Evolutionary conservation across 139 green algal species (phyloP), one percentile per base, ranked within the genome.

Genomic region (Chlorella vulgaris): DNA sequence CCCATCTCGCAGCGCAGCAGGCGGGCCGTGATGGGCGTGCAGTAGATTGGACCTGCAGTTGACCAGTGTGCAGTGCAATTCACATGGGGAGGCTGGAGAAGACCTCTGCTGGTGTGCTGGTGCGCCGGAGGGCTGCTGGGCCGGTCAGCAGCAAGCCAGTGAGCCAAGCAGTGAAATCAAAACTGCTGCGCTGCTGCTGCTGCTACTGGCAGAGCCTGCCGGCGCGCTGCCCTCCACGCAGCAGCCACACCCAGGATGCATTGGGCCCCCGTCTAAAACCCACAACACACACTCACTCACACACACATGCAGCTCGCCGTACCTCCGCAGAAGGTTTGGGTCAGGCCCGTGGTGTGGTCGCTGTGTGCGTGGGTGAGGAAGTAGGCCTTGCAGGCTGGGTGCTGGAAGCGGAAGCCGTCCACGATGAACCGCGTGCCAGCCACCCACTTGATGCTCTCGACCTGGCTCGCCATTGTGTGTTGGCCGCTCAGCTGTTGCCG

Each of bases 291-390:
- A n/a, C n/a, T n/a, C n/a, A n/a, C 10, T 58, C 47, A 58, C 10
- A 24, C 47, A 15, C 10, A 24, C 47, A 58, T 24, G 15, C 10
- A 10, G 47, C 13, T 58, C 47, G 15, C 2, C 55, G 4, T 28
- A 80, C 89, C 87, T 22, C 60, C 74, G 29, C 36, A 42, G 43
- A 92, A 95, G 50, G 33, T 33, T 26, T 79, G 85, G 31, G 31
- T 83, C 18, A 96, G 81, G 19, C 92, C 92, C 24, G 86, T 92
- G 2, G 89, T 94, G 85, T 96, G 93, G 83, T 96, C 93, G 2
- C 73, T 84, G 69, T 96, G 93, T n/a, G 79, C 89, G 75, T 96
- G 93, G 0, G 93, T 95, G 2, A 96, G 88, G 68, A 96, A 94
- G 87, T 94, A 94, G 47, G 88, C 81, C 2, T 15, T 31, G 81